Conservation (phyloP, 331 rosid genomes). For the Dryas integrifolia region DNA sequence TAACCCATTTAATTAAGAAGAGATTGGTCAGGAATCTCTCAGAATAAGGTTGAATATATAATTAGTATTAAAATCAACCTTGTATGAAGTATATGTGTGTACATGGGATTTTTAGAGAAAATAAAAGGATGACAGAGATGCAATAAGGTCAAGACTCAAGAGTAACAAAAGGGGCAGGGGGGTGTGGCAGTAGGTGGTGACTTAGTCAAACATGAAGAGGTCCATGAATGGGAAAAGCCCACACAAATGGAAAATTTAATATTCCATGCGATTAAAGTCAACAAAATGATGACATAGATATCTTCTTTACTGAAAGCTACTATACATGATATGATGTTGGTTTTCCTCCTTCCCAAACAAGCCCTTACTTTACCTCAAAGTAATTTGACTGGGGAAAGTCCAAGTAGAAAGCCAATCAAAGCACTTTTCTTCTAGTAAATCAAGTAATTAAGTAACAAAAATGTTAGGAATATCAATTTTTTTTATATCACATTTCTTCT, state of each 20-base stretch:
- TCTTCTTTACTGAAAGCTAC: neutral
- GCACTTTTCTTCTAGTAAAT: neutral
- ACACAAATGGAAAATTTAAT: conserved; percentile 10
- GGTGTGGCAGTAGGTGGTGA: neutral
- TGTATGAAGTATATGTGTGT: no score
- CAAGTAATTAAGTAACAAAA: no score
- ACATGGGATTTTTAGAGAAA: no score
- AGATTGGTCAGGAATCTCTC: no score
- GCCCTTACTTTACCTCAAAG: conserved; percentile 3
- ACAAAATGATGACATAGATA: conserved; percentile 22
- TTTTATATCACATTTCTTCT: no score
- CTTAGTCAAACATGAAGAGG: conserved; percentile 13
- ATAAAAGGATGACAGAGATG: no score
- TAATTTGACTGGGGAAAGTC: neutral
- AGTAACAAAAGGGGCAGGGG: neutral
- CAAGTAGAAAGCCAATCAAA: neutral
- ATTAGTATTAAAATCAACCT: no score
- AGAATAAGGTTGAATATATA: no score
- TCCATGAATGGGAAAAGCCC: conserved; percentile 15
- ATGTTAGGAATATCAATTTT: no score
- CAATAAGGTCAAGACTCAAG: no score
- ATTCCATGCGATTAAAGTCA: conserved; percentile 32
- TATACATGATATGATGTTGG: neutral
- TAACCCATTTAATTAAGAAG: no score
- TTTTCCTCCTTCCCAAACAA: conserved; percentile 6